Conservation (phyloP, 768 basidiomycete genomes). For the Suillus plorans region DNA sequence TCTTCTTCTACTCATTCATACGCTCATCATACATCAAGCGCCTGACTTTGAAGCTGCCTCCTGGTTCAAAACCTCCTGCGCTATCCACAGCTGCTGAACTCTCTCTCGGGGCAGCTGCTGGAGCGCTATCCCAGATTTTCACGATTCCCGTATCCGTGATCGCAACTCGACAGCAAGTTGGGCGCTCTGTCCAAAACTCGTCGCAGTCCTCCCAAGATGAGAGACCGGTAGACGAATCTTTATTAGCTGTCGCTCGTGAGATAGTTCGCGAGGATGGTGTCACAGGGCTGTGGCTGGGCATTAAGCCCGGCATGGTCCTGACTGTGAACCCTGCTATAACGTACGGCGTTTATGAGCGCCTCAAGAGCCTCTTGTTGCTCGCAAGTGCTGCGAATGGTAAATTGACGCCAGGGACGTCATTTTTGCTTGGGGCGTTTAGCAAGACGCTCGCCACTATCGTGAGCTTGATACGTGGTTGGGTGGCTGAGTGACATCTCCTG, state of each 20-base stretch:
- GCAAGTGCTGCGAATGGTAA: constrained; percentile 56
- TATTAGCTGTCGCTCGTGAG: constrained; percentile 77
- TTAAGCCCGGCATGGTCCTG: constrained; percentile 90
- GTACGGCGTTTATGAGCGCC: constrained; percentile 90
- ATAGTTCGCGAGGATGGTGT: constrained; percentile 90
- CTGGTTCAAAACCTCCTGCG: constrained; percentile 58
- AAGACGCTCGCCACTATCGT: constrained; percentile 97
- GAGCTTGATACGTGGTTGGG: constrained; percentile 29
- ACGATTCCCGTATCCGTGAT: constrained; percentile 98
- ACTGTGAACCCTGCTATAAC: constrained; percentile 98
- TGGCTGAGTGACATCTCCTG: not conserved
- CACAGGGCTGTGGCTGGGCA: constrained; percentile 87
- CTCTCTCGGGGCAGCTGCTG: constrained; percentile 85
- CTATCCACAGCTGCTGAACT: constrained; percentile 82
- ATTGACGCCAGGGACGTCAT: constrained; percentile 75
- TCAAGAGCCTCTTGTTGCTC: constrained; percentile 72
- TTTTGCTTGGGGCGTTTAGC: constrained; percentile 86
- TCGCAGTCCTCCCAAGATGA: constrained; percentile 4
- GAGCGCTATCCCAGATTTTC: constrained; percentile 94
- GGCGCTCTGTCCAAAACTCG: constrained; percentile 34
- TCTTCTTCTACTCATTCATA: constrained; percentile 97
- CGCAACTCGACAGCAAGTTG: constrained; percentile 95
- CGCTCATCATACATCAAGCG: constrained; percentile 80
- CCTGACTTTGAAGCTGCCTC: constrained; percentile 54
- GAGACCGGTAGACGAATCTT: constrained; percentile 56